Evolutionary conservation across 1,139 yeast species (phyloP).

Genomic region (Kluyveromyces sp.): DNA sequence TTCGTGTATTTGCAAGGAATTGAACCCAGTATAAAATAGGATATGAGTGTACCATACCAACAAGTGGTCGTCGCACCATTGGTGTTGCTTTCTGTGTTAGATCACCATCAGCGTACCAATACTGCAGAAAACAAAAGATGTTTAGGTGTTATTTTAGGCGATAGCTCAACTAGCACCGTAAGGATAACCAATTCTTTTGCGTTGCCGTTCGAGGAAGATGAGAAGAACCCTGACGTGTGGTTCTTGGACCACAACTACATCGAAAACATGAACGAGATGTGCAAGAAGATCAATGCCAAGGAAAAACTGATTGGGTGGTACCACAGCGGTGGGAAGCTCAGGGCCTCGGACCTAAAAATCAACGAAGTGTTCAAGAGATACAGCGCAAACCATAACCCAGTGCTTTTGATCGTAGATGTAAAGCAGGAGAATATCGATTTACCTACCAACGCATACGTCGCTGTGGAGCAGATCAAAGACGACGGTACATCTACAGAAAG

Average conservation of each 20-base stretch:
- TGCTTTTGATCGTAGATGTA: slow-evolving; percentile 86
- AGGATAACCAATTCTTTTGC: slow-evolving; percentile 76
- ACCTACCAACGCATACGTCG: slow-evolving; percentile 93
- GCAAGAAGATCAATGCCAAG: slow-evolving; percentile 92
- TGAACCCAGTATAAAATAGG: neutral
- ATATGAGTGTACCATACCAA: slow-evolving; percentile 32
- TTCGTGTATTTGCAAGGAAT: neutral
- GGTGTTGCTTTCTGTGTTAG: slow-evolving; percentile 89
- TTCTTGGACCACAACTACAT: slow-evolving; percentile 94
- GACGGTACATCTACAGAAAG: slow-evolving; percentile 94
- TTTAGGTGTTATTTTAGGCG: slow-evolving; percentile 91
- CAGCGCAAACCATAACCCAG: slow-evolving; percentile 57
- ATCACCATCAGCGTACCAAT: slow-evolving; percentile 84
- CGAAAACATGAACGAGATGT: slow-evolving; percentile 97
- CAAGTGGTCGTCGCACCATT: slow-evolving; percentile 91
- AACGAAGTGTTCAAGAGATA: slow-evolving; percentile 85
- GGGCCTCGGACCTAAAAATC: slow-evolving; percentile 81
- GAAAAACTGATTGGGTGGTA: slow-evolving; percentile 98
- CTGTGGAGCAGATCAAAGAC: slow-evolving; percentile 91
- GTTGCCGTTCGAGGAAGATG: slow-evolving; percentile 95
- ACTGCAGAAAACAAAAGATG: slow-evolving; percentile 71
- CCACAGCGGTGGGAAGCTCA: slow-evolving; percentile 92
- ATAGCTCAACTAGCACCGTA: slow-evolving; percentile 49
- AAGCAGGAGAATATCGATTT: slow-evolving; percentile 76
- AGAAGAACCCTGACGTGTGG: slow-evolving; percentile 90